Evolutionary conservation across 2,329 filamentous ascomycete species (phyloP), one percentile per base, ranked within the genome.

Genomic region (Beauveria brongniartii): DNA sequence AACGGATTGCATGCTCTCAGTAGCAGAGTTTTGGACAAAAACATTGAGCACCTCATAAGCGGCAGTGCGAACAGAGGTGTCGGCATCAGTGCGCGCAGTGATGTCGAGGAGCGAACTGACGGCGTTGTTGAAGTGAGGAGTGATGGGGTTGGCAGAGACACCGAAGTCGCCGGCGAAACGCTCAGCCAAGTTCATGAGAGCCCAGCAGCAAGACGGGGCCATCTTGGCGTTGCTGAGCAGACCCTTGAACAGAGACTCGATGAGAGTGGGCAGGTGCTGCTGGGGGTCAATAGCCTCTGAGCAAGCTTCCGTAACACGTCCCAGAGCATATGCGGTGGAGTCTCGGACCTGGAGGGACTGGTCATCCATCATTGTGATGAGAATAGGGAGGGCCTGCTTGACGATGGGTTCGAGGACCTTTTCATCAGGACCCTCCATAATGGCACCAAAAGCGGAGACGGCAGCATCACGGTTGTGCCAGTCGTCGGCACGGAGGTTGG

Each of bases 161-260:
- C 90, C 91, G 61, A 87, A 82, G 60, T 97, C 92, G 62, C 92
- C 91, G 34, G 92, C 90, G 72, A 97, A 99, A 64, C 92, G 89
- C 72, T 99, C 94, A 12, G 94, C 93, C 71, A 99, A 79, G 77
- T 97, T 99, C 91, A 99, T 97, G 67, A 99, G 79, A 37, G 94
- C 92, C 94, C 95, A 97, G 79, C 94, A 99, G 85, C 94, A 97
- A 34, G 94, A 99, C 60, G 91, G 87, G 37, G 93, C 94, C 87
- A 99, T 99, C 84, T 96, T 97, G 63, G 92, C 89, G 73, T 89
- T 94, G 77, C 90, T 93, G 63, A 91, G 86, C 63, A 99, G 82
- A 55, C 93, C 94, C 67, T 87, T 86, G 79, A 99, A 99, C 10
- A 99, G 84, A 46, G 92, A 90, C 61, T 86, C 85, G 70, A 99